Conservation (phyloP, 768 basidiomycete genomes). For the Crepidotus variabilis region DNA sequence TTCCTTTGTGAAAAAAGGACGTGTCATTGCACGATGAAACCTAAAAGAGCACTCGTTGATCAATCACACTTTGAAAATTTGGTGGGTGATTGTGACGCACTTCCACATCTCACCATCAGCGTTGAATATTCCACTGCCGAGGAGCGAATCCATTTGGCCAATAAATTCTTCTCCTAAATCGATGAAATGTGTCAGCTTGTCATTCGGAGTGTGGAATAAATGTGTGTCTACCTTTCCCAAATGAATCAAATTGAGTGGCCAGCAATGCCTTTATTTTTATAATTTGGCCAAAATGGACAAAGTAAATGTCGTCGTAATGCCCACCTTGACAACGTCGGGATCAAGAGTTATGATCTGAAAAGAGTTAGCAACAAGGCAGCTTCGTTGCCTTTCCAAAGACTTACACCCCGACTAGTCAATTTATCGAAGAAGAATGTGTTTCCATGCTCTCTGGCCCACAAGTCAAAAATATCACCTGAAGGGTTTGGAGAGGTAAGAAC, state of each 20-base stretch:
- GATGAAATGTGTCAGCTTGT: neutral
- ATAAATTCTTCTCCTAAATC: slow-evolving; percentile 19
- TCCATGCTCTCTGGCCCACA: slow-evolving; percentile 25
- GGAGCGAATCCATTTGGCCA: slow-evolving; percentile 28
- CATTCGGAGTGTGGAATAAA: neutral
- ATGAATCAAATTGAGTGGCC: slow-evolving; percentile 44
- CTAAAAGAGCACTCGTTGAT: slow-evolving; percentile 16
- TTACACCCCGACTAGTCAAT: slow-evolving; percentile 28
- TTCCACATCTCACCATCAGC: slow-evolving; percentile 69
- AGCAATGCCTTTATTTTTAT: slow-evolving; percentile 33
- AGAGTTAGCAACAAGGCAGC: neutral
- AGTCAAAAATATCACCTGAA: slow-evolving; percentile 23
- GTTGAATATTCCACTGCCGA: slow-evolving; percentile 60
- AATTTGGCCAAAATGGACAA: neutral
- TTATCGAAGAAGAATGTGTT: slow-evolving; percentile 25
- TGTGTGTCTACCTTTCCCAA: slow-evolving; percentile 34
- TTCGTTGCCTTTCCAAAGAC: neutral
- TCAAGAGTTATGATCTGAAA: slow-evolving; percentile 37
- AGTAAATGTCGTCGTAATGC: neutral
- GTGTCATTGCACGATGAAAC: slow-evolving; percentile 63
- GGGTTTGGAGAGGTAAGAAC: neutral
- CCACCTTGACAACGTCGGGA: slow-evolving; percentile 44
- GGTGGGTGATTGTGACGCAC: slow-evolving; percentile 26
- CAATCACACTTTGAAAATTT: neutral
- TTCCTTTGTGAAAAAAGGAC: slow-evolving; percentile 67